Evolutionary conservation across 768 basidiomycete species (phyloP).

Genomic region (Termitomyces sp.): DNA sequence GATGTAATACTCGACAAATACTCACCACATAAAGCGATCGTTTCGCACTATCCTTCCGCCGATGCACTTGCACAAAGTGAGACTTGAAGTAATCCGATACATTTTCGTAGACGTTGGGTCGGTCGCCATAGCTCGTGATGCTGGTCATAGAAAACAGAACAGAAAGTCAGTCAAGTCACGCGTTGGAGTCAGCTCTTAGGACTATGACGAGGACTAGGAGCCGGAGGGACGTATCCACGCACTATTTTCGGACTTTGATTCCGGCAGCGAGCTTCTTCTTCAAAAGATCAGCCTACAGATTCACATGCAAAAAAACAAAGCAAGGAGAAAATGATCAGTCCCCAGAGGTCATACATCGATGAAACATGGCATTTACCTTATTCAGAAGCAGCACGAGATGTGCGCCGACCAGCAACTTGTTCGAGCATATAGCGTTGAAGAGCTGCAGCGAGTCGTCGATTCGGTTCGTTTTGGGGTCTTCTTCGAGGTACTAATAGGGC

Average conservation of each 20-base stretch:
- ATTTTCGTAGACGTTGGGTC: constrained; percentile 64
- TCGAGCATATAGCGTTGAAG: constrained; percentile 70
- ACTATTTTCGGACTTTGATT: constrained; percentile 72
- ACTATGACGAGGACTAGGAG: too few species aligned
- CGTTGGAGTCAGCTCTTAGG: too few species aligned
- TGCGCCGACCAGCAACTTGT: constrained; percentile 65
- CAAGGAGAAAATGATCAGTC: background rate
- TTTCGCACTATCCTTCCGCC: constrained; percentile 52
- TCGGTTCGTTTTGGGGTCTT: constrained; percentile 73
- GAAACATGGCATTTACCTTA: constrained; percentile 44
- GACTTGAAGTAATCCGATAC: constrained; percentile 79
- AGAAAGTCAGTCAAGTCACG: too few species aligned
- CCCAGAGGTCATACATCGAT: background rate
- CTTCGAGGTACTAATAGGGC: constrained; percentile 67
- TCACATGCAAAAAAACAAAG: background rate
- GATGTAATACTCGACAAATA: constrained; percentile 9
- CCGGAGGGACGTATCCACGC: constrained; percentile 32
- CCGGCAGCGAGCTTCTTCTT: constrained; percentile 67
- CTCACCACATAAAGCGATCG: constrained; percentile 63
- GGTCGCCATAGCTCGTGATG: constrained; percentile 72
- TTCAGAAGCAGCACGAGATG: constrained; percentile 75
- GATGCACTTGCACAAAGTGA: constrained; percentile 77
- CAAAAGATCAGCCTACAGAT: constrained; percentile 60
- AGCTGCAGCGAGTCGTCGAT: constrained; percentile 80
- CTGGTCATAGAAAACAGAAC: too few species aligned